phyloP scores from a whole-genome alignment of 805 yeast species.

The Candida nonsorbophila region DNA sequence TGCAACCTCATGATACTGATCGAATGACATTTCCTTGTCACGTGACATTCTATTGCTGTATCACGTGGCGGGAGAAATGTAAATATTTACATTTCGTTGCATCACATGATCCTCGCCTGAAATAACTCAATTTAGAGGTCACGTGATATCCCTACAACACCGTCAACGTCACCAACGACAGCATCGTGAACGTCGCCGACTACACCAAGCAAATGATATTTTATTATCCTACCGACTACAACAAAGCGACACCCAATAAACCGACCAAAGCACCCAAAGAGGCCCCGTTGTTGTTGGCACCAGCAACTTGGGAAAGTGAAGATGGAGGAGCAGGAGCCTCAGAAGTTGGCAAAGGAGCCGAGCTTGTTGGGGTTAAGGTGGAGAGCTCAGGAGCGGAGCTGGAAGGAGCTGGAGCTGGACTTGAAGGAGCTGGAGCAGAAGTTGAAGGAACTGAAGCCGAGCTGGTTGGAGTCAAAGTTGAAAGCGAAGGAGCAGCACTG shows the following conservation, averaged over 20 bases:
- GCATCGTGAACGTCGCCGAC: no score
- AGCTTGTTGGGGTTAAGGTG: constrained; percentile 9
- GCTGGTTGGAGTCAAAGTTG: constrained; percentile 6
- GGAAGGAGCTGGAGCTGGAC: constrained; percentile 13
- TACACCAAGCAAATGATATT: not conserved
- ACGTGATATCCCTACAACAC: no score
- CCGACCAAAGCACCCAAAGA: constrained; percentile 33
- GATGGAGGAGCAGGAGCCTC: constrained; percentile 3
- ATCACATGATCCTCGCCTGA: no score
- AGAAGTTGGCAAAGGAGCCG: constrained; percentile 11
- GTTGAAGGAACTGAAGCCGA: constrained; percentile 11
- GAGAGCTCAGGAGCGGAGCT: constrained; percentile 7
- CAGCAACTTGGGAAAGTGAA: constrained; percentile 19
- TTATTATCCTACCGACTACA: no score
- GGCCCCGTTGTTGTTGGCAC: constrained; percentile 21
- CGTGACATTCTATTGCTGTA: no score
- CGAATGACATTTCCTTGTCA: no score
- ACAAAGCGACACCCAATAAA: constrained; percentile 33
- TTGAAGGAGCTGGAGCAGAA: constrained; percentile 9
- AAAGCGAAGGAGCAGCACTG: constrained; percentile 11
- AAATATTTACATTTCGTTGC: no score
- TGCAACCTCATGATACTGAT: no score
- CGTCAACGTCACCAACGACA: no score
- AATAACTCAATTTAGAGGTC: no score
- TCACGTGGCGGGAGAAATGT: no score